These are phyloP conservation scores for Mucor irregularis DNA, from an alignment of 371 early-diverging fungal species.

Conservation along the genomic window DNA sequence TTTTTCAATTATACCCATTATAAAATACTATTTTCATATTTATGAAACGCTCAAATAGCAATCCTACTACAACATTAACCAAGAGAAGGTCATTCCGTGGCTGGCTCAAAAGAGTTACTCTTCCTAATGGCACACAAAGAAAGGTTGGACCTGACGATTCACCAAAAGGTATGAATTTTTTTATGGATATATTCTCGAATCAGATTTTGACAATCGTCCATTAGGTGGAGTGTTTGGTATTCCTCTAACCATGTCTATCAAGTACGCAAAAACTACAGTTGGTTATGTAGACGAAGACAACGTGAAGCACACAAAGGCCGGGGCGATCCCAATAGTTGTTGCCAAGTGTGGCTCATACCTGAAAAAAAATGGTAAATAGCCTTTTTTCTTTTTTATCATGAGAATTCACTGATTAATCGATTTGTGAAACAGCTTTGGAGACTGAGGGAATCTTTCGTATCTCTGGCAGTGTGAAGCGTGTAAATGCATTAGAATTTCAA, in stretches of 20 bases:
- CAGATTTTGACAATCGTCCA: not conserved
- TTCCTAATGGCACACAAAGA: slow-evolving; percentile 14
- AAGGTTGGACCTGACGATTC: slow-evolving; percentile 8
- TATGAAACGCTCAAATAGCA: slow-evolving; percentile 23
- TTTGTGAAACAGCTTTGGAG: slow-evolving; percentile 11
- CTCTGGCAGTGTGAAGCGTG: slow-evolving; percentile 47
- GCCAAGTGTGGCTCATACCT: slow-evolving; percentile 52
- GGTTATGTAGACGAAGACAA: slow-evolving; percentile 36
- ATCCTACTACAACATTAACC: slow-evolving; percentile 9
- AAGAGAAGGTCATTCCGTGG: slow-evolving; percentile 25
- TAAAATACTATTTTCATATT: too few relatives aligned
- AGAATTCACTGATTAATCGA: not conserved
- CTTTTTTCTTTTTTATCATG: not conserved
- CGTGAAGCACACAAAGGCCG: slow-evolving; percentile 29
- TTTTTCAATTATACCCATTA: not conserved
- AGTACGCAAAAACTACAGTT: slow-evolving; percentile 31
- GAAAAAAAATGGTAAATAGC: slow-evolving; percentile 43
- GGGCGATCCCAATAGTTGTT: slow-evolving; percentile 53
- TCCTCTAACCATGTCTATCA: slow-evolving; percentile 26
- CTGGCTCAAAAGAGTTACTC: slow-evolving; percentile 24
- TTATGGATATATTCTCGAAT: not conserved
- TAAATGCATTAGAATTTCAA: slow-evolving; percentile 48
- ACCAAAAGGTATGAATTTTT: slow-evolving; percentile 11
- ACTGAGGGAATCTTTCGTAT: slow-evolving; percentile 34
- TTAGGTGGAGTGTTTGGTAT: slow-evolving; percentile 31